Percentiles rank a stretch among this genome's conserved stretches.
Conservation (phyloP, 495 filamentous ascomycete species). For the Thermochaetoides thermophila region DNA sequence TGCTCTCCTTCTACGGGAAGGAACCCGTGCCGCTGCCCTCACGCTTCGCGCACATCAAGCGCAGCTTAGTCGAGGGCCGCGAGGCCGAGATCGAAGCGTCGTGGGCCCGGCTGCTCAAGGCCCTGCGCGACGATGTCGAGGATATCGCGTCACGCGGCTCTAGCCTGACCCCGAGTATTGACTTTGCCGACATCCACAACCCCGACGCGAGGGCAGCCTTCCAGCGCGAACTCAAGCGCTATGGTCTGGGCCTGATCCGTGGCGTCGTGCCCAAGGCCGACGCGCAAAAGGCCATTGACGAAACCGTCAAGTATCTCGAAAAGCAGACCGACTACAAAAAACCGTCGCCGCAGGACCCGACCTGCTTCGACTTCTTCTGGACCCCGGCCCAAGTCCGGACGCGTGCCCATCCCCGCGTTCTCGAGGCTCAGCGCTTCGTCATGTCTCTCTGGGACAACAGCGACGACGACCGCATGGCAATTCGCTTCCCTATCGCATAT, state of each 20-base stretch:
- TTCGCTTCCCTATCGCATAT: conserved; percentile 57
- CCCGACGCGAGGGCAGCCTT: conserved; percentile 35
- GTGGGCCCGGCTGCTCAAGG: conserved; percentile 54
- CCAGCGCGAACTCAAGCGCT: conserved; percentile 40
- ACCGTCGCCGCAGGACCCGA: conserved; percentile 42
- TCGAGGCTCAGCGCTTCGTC: conserved; percentile 61
- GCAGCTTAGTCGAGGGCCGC: conserved; percentile 46
- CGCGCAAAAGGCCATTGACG: conserved; percentile 41
- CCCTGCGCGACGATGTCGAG: conserved; percentile 43
- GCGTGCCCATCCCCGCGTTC: conserved; percentile 58
- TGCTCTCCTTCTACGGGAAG: conserved; percentile 56
- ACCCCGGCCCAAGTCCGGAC: conserved; percentile 67
- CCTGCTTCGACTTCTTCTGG: conserved; percentile 92
- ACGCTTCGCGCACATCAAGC: conserved; percentile 67
- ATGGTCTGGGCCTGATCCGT: conserved; percentile 52
- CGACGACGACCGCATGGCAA: conserved; percentile 41
- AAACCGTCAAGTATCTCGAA: conserved; percentile 46
- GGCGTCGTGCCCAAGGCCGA: conserved; percentile 45
- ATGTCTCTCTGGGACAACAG: conserved; percentile 74
- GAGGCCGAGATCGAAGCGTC: conserved; percentile 50
- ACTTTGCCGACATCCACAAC: conserved; percentile 43
- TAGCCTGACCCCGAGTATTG: conserved; percentile 47
- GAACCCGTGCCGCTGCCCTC: conserved; percentile 58
- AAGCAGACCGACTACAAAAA: conserved; percentile 40
- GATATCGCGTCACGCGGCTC: conserved; percentile 33